Conservation (phyloP, 192 early-diverging fungal genomes). For the Backusella psychrophila region DNA sequence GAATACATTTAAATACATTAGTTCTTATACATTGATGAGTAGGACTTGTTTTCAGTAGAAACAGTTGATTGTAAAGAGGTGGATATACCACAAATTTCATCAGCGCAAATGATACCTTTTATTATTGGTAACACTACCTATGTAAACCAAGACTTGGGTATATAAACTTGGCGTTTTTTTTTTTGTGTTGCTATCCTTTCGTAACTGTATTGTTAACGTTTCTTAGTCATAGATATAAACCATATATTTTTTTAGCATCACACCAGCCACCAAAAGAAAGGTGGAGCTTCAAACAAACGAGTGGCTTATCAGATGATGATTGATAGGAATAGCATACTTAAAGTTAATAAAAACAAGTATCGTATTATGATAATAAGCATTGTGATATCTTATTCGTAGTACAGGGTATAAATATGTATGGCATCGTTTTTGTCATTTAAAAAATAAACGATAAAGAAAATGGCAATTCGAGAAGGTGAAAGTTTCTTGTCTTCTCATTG, state of each 20-base stretch:
- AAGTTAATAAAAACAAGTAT: neutral
- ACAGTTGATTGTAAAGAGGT: neutral
- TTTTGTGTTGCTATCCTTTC: neutral
- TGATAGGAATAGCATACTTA: neutral
- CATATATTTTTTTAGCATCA: neutral
- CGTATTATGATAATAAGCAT: neutral
- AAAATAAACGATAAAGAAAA: neutral
- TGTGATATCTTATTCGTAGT: neutral
- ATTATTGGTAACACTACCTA: neutral
- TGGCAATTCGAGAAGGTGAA: neutral
- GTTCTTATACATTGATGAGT: neutral
- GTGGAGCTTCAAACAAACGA: slow-evolving; percentile 1
- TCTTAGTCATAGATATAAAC: neutral
- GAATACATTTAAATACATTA: neutral
- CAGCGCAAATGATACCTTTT: no score
- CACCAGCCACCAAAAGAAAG: neutral
- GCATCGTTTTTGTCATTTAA: neutral
- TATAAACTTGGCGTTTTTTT: neutral
- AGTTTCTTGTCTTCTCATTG: neutral
- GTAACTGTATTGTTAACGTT: neutral
- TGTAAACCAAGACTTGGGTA: neutral
- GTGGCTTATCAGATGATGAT: neutral
- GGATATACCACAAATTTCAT: neutral
- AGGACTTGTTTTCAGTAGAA: neutral
- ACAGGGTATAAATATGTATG: neutral